These are phyloP conservation scores for Castanospermum australe DNA, from an alignment of 306 rosid species.

Conservation along the genomic window DNA sequence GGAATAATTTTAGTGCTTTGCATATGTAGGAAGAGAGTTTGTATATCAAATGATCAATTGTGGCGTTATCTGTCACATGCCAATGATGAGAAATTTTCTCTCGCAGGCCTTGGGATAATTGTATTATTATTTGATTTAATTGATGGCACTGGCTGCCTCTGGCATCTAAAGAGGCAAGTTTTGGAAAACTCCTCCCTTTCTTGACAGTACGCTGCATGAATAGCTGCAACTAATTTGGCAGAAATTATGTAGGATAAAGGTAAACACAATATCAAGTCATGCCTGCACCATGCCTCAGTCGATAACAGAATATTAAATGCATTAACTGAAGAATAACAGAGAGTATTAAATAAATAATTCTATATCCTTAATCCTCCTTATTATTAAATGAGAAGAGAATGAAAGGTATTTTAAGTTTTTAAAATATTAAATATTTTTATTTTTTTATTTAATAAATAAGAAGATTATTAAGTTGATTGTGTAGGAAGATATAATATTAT, in stretches of 20 bases:
- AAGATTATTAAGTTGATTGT: no score
- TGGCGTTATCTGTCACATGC: constrained; percentile 6
- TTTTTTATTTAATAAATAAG: no score
- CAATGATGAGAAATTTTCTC: constrained; percentile 32
- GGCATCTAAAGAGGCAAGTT: constrained; percentile 24
- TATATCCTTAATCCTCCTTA: no score
- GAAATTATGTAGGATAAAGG: no score
- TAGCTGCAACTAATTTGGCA: constrained; percentile 9
- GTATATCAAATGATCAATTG: constrained; percentile 37
- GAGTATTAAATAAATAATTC: no score
- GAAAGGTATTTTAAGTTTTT: no score
- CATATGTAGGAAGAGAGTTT: constrained; percentile 42
- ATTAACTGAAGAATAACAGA: no score
- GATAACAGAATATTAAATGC: no score
- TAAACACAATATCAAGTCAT: neutral
- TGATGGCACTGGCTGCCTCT: constrained; percentile 28
- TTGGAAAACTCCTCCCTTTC: constrained; percentile 11
- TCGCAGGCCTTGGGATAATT: constrained; percentile 16
- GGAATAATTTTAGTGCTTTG: constrained; percentile 41
- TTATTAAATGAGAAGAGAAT: no score
- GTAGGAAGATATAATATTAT: no score
- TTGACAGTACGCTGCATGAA: neutral
- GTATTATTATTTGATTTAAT: constrained; percentile 29
- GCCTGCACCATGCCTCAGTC: neutral
- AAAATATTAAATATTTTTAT: no score